phyloP scores from a whole-genome alignment of 2,329 filamentous ascomycete species.

The Incumbomyces delicatus region DNA sequence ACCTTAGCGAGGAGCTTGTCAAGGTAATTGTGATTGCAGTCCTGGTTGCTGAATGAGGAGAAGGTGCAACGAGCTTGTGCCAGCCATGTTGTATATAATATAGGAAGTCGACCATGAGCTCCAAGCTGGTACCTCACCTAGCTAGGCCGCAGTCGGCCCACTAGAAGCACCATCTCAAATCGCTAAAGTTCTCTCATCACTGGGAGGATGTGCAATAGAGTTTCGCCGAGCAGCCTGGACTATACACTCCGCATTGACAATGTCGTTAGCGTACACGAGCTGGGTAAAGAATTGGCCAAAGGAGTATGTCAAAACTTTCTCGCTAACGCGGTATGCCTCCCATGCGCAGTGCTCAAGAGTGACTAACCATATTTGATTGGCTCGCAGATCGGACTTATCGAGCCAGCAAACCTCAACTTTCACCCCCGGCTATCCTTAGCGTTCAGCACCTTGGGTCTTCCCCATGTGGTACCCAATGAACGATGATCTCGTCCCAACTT shows the following conservation, averaged over 20 bases:
- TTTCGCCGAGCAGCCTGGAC: constrained; percentile 3
- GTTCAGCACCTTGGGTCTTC: too few relatives aligned
- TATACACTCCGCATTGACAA: background rate
- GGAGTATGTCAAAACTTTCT: too few relatives aligned
- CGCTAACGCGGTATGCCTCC: too few relatives aligned
- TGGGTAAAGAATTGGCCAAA: background rate
- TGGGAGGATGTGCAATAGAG: background rate
- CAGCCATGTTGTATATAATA: background rate
- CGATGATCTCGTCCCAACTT: too few relatives aligned
- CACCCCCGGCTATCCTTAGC: too few relatives aligned
- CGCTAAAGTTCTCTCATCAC: background rate
- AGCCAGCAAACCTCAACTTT: too few relatives aligned
- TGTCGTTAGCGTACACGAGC: background rate
- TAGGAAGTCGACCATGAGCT: background rate
- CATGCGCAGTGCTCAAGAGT: too few relatives aligned
- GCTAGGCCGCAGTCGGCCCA: background rate
- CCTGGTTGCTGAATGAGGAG: background rate
- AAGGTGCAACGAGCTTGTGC: background rate
- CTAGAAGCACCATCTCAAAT: background rate
- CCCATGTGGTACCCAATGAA: too few relatives aligned
- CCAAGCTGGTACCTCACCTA: background rate
- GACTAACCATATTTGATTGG: too few relatives aligned
- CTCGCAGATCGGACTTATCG: too few relatives aligned
- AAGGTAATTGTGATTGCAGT: too few relatives aligned
- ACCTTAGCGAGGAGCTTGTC: too few relatives aligned